Base-by-base conservation (phyloP, 352 stramenopile genomes). In the Globisporangium sylvaticum region DNA sequence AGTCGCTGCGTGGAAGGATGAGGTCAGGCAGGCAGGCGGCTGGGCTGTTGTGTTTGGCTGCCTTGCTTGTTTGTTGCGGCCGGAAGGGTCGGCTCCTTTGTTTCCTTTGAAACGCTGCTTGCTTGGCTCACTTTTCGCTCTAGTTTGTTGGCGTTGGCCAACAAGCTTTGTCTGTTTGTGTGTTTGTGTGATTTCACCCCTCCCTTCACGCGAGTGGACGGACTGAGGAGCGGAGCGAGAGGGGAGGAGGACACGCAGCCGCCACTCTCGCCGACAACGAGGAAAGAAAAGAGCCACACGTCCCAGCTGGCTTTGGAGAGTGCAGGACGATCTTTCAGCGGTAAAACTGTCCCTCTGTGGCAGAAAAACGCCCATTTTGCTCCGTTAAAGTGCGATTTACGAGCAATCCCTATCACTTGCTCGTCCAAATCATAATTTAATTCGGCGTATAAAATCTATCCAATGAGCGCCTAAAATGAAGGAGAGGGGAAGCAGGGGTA, bases 181-280 rank as follows among this genome's bases (percentile, higher is more conserved):
- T 31, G 53, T 18, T 34, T n/a, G 24, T 44, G 53, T 46, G 14
- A 4, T 48, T 50, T 20, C 18, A n/a, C 42, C 42, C 42, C 42
- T 50, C 18, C 18, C 18, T 50, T 50, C 42, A 50, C 42, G 5
- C 42, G 42, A 50, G 42, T 50, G 55, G 55, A 61, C 55, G 55
- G 55, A 55, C 20, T 44, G 7, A 20, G 34, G 29, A 42, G 54
- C 2, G 31, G 55, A 29, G 55, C 31, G 55, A 61, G 55, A 44
- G 54, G 29, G n/a, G 55, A 61, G 55, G 55, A 61, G 55, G 55
- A 61, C 52, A 58, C 27, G 27, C 53, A 58, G 18, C 48, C 53
- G 53, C 53, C 53, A 58, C 55, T 60, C 29, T 42, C 29, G 54
- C 1, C 12, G 24, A n/a, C n/a, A 34, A 34, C 4, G 22, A 24